Base-by-base conservation (phyloP, 2,329 filamentous ascomycete species). In the Sporothrix dimorphospora region DNA sequence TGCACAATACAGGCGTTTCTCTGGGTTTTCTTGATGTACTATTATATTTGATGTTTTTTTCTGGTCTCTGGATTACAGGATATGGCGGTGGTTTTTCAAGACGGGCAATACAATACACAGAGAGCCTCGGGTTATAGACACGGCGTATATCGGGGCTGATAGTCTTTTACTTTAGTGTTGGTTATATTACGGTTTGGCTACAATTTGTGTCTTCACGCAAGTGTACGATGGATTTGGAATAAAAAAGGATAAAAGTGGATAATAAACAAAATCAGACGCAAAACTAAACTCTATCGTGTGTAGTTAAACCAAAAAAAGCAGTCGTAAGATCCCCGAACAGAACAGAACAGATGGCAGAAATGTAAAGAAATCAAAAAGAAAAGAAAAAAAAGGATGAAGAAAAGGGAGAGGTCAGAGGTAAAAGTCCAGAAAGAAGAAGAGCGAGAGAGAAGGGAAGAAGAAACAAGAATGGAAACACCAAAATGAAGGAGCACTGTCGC, bases 291-390 rank as follows among this genome's bases (percentile, higher is more conserved):
- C 40, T 14, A n/a, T 49, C 24, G 19, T 27, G 16, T 49, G 24
- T 34, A 9, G 24, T 27, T 27, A 30, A 47, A 19, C 40, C 40
- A 40, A 38, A 45, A 66, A 66, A 63, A 34, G 40, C 40, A 66
- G 24, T 47, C 61, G 61, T 66, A 30, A 47, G 34, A 47, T 47
- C 61, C 61, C 61, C 42, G 16, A 47, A 30, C 61, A 66, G 8
- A 47, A 45, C 14, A 34, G 16, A 45, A 19, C 12, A 63, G 14
- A n/a, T 47, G n/a, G 11, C n/a, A 42, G 38, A 65, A 45, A 45
- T 27, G 8, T 19, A 42, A 61, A 12, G 57, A 11, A 34, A 34
- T 21, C 57, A 40, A 40, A 21, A n/a, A 5, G 19, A n/a, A 2
- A 40, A 61, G 9, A 12, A n/a, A 61, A n/a, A 42, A 12, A n/a